Evolutionary conservation across 2,329 filamentous ascomycete species (phyloP).

Genomic region (Diaporthe aspalathi): DNA sequence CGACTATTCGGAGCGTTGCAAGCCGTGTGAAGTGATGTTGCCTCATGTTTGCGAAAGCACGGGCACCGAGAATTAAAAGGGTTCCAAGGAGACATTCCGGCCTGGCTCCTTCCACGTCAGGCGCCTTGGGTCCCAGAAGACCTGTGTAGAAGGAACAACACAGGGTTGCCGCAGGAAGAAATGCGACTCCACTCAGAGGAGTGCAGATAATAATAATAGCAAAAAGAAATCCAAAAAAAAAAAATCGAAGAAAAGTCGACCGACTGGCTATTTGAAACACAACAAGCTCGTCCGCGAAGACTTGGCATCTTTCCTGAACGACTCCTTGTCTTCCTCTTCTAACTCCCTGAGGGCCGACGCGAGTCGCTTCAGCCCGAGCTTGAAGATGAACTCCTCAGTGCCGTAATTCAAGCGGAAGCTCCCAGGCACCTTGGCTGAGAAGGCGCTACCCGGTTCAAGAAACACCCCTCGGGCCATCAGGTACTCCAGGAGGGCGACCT

Average conservation of each 20-base stretch:
- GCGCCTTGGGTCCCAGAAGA: background rate
- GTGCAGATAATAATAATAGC: background rate
- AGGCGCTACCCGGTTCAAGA: conserved; percentile 33
- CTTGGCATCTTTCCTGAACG: conserved; percentile 9
- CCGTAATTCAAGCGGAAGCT: conserved; percentile 36
- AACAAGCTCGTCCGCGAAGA: background rate
- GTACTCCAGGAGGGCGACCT: conserved; percentile 28
- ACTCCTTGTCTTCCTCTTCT: conserved; percentile 25
- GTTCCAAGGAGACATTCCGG: too few relatives aligned
- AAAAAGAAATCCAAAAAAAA: background rate
- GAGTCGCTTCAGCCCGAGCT: conserved; percentile 27
- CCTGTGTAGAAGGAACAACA: conserved; percentile 7
- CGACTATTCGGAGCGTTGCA: background rate
- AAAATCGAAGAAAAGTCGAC: background rate
- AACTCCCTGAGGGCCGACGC: conserved; percentile 23
- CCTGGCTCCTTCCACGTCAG: background rate
- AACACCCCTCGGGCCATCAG: conserved; percentile 35
- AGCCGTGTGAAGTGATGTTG: background rate
- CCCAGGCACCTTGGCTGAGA: conserved; percentile 19
- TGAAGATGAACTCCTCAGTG: conserved; percentile 12
- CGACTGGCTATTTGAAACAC: conserved; percentile 24
- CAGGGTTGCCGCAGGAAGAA: background rate
- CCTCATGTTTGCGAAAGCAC: background rate
- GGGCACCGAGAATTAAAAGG: background rate
- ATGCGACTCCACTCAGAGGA: background rate